Base-by-base conservation (phyloP, 768 basidiomycete species). In the Tricholoma matsutake region DNA sequence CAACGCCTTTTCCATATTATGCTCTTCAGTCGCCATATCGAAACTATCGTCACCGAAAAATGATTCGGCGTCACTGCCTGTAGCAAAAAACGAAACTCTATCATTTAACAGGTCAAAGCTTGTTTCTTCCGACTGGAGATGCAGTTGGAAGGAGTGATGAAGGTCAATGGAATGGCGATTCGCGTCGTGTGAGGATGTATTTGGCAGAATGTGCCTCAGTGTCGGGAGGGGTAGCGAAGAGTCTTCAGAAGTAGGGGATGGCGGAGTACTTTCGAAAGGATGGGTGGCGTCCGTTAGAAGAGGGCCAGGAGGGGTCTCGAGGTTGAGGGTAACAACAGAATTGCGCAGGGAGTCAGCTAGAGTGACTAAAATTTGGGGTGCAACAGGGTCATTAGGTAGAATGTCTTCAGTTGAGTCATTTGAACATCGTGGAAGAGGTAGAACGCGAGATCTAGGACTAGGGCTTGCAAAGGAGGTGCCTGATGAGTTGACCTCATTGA, bases 91-190 rank as follows among this genome's bases (percentile, higher is more conserved):
- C 0, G 82, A 83, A 54, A 83, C 76, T 57, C 77, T 79, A 65
- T 84, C 83, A 59, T 81, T 83, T 57, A 85, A 65, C 35, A 85
- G 63, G 64, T 85, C 82, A 65, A 83, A 84, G 34, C 78, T 79
- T 35, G 73, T 68, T n/a, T 82, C 81, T 32, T 76, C 72, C 16
- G 76, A 76, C 57, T 76, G 73, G 35, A 82, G 68, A 39, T 83
- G 80, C 29, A 82, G 57, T 13, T 78, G 78, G 67, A 85, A 83
- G 9, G 82, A 81, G 4, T 78, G 67, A 28, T 80, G 75, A 18
- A 82, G 72, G 63, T 84, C 82, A 16, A 79, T 69, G 28, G 81
- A 82, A 56, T 69, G 69, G 10, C 78, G 78, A 58, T 77, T 78
- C 4, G 54, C 34, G 54, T 75, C 65, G n/a, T 65, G 56, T 10